A percentile compares a stretch with the other conserved stretches of the same genome.
Evolutionary conservation across 768 basidiomycete species (phyloP).

Genomic region (Xerocomus potaroensis): DNA sequence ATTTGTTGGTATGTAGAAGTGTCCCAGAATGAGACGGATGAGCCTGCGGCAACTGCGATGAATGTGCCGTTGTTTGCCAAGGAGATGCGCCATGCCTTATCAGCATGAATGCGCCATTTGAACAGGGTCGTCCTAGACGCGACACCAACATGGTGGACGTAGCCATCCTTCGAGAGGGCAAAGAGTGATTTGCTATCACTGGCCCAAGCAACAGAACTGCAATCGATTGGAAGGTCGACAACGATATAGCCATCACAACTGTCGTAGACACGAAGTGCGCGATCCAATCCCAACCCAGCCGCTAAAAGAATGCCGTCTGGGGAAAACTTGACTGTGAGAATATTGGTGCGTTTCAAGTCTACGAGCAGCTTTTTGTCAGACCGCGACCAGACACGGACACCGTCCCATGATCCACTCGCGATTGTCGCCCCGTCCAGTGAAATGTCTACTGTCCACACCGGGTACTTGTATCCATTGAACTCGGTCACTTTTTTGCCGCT

Average conservation of each 20-base stretch:
- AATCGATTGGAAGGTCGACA: conserved; percentile 1
- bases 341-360: neutral
- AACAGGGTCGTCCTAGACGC: neutral
- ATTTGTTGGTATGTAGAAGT: neutral
- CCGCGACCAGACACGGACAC: neutral
- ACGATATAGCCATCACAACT: neutral
- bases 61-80: neutral
- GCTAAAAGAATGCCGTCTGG: neutral
- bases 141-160: too few relatives aligned
- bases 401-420: neutral
- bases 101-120: conserved; percentile 1
- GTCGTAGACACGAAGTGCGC: neutral
- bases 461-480: neutral
- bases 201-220: neutral
- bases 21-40: conserved; percentile 8
- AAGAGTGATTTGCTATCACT: neutral
- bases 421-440: neutral
- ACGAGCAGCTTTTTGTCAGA: too few relatives aligned
- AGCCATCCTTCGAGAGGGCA: too few relatives aligned
- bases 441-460: neutral
- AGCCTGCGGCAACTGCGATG: neutral
- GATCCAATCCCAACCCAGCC: neutral
- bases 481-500: neutral
- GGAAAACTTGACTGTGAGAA: neutral
- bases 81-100: neutral